These are phyloP conservation scores for Jatropha podagrica DNA, from an alignment of 441 rosid species.

Conservation along the genomic window DNA sequence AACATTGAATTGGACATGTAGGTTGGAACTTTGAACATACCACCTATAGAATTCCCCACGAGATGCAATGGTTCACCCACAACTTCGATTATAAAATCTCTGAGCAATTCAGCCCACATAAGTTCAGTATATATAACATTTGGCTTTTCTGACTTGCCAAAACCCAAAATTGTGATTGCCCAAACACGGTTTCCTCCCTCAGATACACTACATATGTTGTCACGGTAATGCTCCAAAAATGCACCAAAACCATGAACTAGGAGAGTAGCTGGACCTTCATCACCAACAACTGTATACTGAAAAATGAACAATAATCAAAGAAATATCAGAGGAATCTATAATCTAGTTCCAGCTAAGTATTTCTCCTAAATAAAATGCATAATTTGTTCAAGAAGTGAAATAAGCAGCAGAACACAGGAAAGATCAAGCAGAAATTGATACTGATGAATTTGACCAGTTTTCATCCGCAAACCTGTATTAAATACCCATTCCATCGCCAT, in stretches of 20 bases:
- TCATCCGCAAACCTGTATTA: conserved; percentile 62
- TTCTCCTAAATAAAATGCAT: conserved; percentile 5
- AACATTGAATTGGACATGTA: background rate
- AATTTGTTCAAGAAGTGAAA: background rate
- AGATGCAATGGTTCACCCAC: conserved; percentile 84
- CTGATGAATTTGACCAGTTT: conserved; percentile 10
- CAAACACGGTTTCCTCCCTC: conserved; percentile 60
- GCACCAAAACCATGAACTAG: conserved; percentile 98
- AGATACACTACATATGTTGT: conserved; percentile 55
- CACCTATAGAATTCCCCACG: conserved; percentile 91
- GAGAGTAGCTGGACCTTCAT: conserved; percentile 69
- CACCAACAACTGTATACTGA: conserved; percentile 72
- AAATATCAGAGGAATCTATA: conserved; percentile 7
- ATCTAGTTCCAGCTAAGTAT: background rate
- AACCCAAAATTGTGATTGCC: conserved; percentile 80
- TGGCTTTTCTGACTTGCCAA: conserved; percentile 96
- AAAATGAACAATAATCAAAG: conserved; percentile 23
- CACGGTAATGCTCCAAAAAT: conserved; percentile 84
- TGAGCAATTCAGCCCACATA: conserved; percentile 81
- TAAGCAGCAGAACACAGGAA: background rate
- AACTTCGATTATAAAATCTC: conserved; percentile 77
- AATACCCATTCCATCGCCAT: conserved; percentile 91
- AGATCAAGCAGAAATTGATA: background rate
- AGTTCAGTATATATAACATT: conserved; percentile 77
- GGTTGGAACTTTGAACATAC: conserved; percentile 39